phyloP scores from a whole-genome alignment of 23 red algal species.

The Chondrus crispus region DNA sequence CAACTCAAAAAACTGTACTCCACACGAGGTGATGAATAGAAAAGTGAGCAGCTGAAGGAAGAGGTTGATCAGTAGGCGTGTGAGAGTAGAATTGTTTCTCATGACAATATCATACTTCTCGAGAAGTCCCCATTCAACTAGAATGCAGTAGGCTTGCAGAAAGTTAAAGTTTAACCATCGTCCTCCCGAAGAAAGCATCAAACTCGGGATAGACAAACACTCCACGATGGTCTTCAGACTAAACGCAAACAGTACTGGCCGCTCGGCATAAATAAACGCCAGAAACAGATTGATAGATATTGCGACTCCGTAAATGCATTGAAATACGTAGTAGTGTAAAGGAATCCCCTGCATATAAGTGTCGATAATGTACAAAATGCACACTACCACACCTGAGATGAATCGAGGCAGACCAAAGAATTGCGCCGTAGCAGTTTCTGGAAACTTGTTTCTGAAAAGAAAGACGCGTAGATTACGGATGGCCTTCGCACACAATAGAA shows the following conservation, averaged over 20 bases:
- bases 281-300: constrained; percentile 47
- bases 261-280: constrained; percentile 57
- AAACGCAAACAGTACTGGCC: constrained; percentile 64
- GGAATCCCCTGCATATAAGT: constrained; percentile 69
- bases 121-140: constrained; percentile 48
- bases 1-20: constrained; percentile 81
- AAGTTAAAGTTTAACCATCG: constrained; percentile 85
- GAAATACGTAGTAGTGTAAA: constrained; percentile 49
- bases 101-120: constrained; percentile 68
- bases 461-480: constrained; percentile 22
- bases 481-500: not conserved
- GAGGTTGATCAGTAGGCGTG: constrained; percentile 48
- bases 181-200: constrained; percentile 53
- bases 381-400: constrained; percentile 36
- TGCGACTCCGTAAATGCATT: constrained; percentile 49
- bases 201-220: constrained; percentile 63
- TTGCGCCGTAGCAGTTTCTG: constrained; percentile 32
- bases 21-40: constrained; percentile 72
- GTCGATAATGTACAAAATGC: constrained; percentile 62
- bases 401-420: constrained; percentile 59
- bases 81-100: constrained; percentile 47
- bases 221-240: constrained; percentile 70
- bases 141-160: constrained; percentile 72
- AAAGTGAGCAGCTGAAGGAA: constrained; percentile 72
- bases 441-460: constrained; percentile 39